phyloP scores from a whole-genome alignment of 495 filamentous ascomycete genomes.

The Penicillium egyptiacum region DNA sequence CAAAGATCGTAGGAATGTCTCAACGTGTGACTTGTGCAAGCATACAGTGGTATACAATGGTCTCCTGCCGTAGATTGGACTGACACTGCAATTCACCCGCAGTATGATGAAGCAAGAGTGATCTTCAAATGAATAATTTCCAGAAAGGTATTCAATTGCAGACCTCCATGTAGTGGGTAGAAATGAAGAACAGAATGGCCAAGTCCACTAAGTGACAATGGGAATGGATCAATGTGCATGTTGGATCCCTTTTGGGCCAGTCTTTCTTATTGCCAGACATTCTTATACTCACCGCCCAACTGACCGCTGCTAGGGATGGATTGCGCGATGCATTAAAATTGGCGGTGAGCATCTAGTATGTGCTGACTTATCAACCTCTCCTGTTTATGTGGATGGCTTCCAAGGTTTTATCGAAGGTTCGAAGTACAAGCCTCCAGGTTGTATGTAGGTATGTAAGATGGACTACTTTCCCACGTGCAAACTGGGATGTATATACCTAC shows the following conservation, averaged over 20 bases:
- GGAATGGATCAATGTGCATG: constrained; percentile 25
- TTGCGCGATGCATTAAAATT: constrained; percentile 3
- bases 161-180: neutral
- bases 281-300: constrained; percentile 8
- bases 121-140: neutral
- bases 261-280: constrained; percentile 25
- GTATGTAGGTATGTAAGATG: neutral
- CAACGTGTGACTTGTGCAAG: neutral
- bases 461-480: neutral
- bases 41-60: constrained; percentile 7
- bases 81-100: neutral
- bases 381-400: constrained; percentile 10
- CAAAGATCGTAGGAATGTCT: neutral
- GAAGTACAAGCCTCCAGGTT: too few species aligned
- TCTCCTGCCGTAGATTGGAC: constrained; percentile 3
- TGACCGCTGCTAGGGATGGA: constrained; percentile 9
- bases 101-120: neutral
- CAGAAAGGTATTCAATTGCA: neutral
- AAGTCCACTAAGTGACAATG: constrained; percentile 7
- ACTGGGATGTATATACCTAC: neutral
- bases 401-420: neutral
- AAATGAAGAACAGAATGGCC: neutral
- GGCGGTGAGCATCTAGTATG: neutral
- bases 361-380: constrained; percentile 11
- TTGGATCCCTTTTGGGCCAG: constrained; percentile 30